Percentiles rank a stretch among this genome's conserved stretches.
Evolutionary conservation across 129 eudicot genomes (phyloP).

Genomic region (Dittrichia graveolens): DNA sequence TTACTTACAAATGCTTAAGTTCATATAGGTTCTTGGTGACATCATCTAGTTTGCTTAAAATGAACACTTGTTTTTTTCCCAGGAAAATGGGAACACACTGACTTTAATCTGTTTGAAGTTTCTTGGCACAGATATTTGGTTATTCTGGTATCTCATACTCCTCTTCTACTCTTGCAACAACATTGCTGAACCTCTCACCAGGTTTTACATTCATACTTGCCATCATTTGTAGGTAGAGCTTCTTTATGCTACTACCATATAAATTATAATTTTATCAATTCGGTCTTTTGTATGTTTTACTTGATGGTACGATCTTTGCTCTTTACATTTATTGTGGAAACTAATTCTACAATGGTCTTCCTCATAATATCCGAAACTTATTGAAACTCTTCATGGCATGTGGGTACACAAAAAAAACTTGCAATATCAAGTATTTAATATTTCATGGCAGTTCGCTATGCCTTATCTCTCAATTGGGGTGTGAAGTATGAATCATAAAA

Average conservation of each 20-base stretch:
- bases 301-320: neutral
- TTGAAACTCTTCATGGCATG: neutral
- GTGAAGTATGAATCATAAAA: too few species aligned
- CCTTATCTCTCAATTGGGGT: too few species aligned
- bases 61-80: neutral
- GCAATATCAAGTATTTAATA: too few species aligned
- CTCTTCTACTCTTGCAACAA: conserved; percentile 66
- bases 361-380: neutral
- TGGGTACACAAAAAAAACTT: too few species aligned
- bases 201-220: conserved; percentile 82
- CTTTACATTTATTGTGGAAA: neutral
- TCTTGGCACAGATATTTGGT: conserved; percentile 68
- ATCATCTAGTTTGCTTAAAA: neutral
- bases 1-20: conserved; percentile 12
- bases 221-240: conserved; percentile 60
- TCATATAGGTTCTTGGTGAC: neutral
- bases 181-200: conserved; percentile 81
- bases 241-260: neutral
- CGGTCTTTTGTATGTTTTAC: too few species aligned
- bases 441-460: too few species aligned
- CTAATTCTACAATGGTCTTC: neutral
- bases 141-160: conserved; percentile 75
- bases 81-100: neutral
- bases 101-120: conserved; percentile 40
- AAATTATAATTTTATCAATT: neutral